Evolutionary conservation across 202 grass and related monocot species (phyloP), one percentile per base, ranked within the genome.

Genomic region (Carex sylvatica): DNA sequence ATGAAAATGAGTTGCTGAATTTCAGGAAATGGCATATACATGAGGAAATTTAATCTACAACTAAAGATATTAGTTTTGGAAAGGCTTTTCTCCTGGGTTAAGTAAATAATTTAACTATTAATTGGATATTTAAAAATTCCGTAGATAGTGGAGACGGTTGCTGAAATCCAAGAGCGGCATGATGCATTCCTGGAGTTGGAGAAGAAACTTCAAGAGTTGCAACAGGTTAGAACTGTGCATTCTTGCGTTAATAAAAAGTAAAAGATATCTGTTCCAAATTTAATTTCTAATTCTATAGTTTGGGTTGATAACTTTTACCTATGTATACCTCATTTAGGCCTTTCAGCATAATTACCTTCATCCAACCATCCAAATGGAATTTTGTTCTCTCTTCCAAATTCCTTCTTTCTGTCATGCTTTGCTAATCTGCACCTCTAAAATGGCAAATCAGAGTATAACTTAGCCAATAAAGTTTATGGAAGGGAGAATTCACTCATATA

Each of bases 141-240:
- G 49, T 38, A 95, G 95, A 82, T 98, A 56, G 64, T 93, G 56
- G 92, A 80, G 16, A 86, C 86, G 3, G 84, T 95, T 20, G 84
- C 92, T 76, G 95, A 95, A 89, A 98, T 98, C 79, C 95, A 98
- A 83, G 95, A 98, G 85, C 88, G 92, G 38, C 90, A 94, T 86
- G 90, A 98, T 86, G 80, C 85, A 42, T 88, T 90, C 61, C 85
- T 87, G 85, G 92, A 98, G 83, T 93, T 98, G 47, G 92, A 98
- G 69, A 94, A 90, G 82, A 91, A 78, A 62, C 90, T 95, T 58
- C 84, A 87, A 33, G 95, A 98, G 30, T 74, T 95, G 31, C 92
- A 98, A 74, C 89, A 93, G 92, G 95, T 94, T 36, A 52, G 35
- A 23, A 18, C 42, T 51, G 20, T n/a, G n/a, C n/a, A n/a, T n/a